Evolutionary conservation across 805 yeast genomes (phyloP), one percentile per base, ranked within the genome.

Genomic region (Yarrowia sp.): DNA sequence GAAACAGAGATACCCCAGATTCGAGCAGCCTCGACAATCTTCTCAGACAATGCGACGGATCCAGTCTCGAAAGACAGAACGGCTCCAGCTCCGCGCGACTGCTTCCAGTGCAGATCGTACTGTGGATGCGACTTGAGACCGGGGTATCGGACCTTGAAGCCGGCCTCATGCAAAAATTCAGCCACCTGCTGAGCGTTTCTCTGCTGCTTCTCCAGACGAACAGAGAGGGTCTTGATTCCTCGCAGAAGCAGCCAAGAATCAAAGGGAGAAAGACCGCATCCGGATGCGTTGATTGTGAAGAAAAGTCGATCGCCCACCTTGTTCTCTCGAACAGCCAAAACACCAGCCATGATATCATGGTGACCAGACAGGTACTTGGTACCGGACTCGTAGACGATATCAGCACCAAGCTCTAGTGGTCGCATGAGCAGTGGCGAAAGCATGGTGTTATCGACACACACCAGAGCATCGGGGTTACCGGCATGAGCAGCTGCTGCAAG

Each of bases 301-400:
- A 83, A 90, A 11, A 93, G 70, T 48, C 83, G 79, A 64, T 89
- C 86, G 15, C 92, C 93, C 51, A 92, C 77, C 64, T 83, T 80
- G 28, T 82, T 77, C 61, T 80, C 80, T 67, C 87, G 82, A 32
- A 88, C 85, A 28, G 96, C 96, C 66, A 92, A 79, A 14, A 89
- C 86, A 65, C 98, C 98, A 28, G 97, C 97, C 98, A 92, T 92
- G 71, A 92, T 84, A 75, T 93, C 98, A 76, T 92, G 98, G 75
- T 92, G 98, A 8, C 97, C 97, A 71, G 92, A 89, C 70, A 92
- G 80, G 73, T 90, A 92, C 76, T 92, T 92, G 47, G 98, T 92
- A 14, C 96, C 98, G 11, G 93, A 86, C 74, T 92, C 98, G 75
- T 92, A 93, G 65, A 90, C 96, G 65, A 92, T 89, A 74, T 92